Evolutionary conservation across 306 rosid species (phyloP).

Genomic region (Sphenostylis stenocarpa): DNA sequence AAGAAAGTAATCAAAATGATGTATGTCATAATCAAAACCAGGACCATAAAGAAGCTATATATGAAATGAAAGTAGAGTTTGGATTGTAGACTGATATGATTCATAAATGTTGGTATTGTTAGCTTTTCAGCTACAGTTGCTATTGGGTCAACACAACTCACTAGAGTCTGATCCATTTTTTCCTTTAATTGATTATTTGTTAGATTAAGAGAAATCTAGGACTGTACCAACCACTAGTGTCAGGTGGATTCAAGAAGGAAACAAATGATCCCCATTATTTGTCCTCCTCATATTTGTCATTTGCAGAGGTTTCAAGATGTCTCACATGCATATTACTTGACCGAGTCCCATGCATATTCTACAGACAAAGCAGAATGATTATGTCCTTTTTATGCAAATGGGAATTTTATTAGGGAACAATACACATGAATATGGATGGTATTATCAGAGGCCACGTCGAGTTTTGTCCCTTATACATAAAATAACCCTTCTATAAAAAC

Average conservation of each 20-base stretch:
- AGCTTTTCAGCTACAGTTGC: not conserved
- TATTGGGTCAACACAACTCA: slow-evolving; percentile 11
- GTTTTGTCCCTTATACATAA: slow-evolving; percentile 29
- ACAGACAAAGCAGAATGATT: slow-evolving; percentile 29
- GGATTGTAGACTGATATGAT: not conserved
- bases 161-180: slow-evolving; percentile 16
- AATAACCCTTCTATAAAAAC: not conserved
- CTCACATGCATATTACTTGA: slow-evolving; percentile 44
- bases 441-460: slow-evolving; percentile 19
- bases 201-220: slow-evolving; percentile 14
- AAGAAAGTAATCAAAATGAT: slow-evolving; percentile 10
- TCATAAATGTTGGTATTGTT: slow-evolving; percentile 13
- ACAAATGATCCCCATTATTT: slow-evolving; percentile 35
- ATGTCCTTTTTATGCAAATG: slow-evolving; percentile 28
- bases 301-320: slow-evolving; percentile 38
- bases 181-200: slow-evolving; percentile 12
- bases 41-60: slow-evolving; percentile 3
- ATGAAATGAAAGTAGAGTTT: slow-evolving; percentile 5
- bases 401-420: slow-evolving; percentile 17
- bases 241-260: slow-evolving; percentile 35
- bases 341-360: slow-evolving; percentile 42
- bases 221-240: slow-evolving; percentile 27
- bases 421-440: slow-evolving; percentile 8
- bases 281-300: slow-evolving; percentile 27
- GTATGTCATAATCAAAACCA: not conserved